phyloP scores from a whole-genome alignment of 2,329 filamentous ascomycete genomes.

The Eutypella sp. region DNA sequence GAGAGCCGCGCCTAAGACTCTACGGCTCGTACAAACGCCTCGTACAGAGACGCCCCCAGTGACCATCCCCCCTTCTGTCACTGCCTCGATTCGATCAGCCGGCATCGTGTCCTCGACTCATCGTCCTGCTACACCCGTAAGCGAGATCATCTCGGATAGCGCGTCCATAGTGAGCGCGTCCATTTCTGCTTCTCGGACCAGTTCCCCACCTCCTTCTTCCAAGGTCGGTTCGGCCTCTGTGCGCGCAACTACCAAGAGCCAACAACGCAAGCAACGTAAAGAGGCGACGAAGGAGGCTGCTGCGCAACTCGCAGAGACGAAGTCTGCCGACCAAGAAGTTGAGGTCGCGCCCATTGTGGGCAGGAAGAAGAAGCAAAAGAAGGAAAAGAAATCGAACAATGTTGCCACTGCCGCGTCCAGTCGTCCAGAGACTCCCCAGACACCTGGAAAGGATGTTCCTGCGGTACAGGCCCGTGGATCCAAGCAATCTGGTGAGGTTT shows the following conservation, averaged over 20 bases:
- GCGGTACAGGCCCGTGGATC: slow-evolving; percentile 18
- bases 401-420: slow-evolving; percentile 19
- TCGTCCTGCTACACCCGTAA: slow-evolving; percentile 66
- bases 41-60: slow-evolving; percentile 52
- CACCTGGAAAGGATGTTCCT: slow-evolving; percentile 24
- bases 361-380: slow-evolving; percentile 82
- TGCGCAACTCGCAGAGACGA: slow-evolving; percentile 44
- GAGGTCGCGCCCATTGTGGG: slow-evolving; percentile 69
- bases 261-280: slow-evolving; percentile 71
- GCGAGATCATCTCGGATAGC: slow-evolving; percentile 72
- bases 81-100: slow-evolving; percentile 25
- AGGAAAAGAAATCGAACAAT: slow-evolving; percentile 52
- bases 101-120: slow-evolving; percentile 31
- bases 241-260: slow-evolving; percentile 68
- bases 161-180: slow-evolving; percentile 70
- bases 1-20: slow-evolving; percentile 55
- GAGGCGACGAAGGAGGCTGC: slow-evolving; percentile 62
- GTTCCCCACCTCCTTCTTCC: slow-evolving; percentile 62
- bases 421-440: slow-evolving; percentile 28
- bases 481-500: slow-evolving; percentile 16
- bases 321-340: slow-evolving; percentile 47
- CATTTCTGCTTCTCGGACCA: slow-evolving; percentile 62
- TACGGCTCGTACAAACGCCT: slow-evolving; percentile 64
- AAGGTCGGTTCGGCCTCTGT: slow-evolving; percentile 66
- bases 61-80: slow-evolving; percentile 23